Base-by-base conservation (phyloP, 1,139 yeast species). In the Candida neerlandica region DNA sequence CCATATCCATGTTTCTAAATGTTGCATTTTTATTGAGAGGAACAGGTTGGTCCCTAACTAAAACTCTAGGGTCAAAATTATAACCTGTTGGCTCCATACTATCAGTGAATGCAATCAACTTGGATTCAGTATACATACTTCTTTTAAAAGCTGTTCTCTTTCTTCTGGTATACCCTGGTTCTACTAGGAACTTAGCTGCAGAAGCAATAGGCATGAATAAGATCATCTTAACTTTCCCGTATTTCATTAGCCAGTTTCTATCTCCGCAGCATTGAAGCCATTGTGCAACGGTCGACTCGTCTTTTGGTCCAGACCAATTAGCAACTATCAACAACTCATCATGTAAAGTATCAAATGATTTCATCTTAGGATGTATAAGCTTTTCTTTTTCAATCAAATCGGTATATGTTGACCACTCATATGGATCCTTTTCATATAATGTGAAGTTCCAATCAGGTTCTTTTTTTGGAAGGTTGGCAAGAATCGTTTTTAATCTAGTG, bases 221-320 rank as follows among this genome's bases (percentile, higher is more conserved):
- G 15, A 89, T 67, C 85, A 88, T 81, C 51, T 88, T 71, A 1
- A 88, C 90, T 47, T 87, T 73, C 0, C 96, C 96, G 62, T 78
- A 87, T 55, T 75, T 73, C 57, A 85, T 87, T 14, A 89, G 64
- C 97, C 96, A 89, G 59, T 87, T 88, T 45, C 79, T 75, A 62
- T 85, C 78, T 1, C 81, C 83, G 41, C 86, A 71, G 63, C 96
- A 88, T 58, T 78, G 78, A 30, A 88, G 65, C 84, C 92, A 88
- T 67, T 90, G 96, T 44, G 89, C 86, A 35, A 86, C 66, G 23
- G 89, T 73, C 43, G 86, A 81, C 62, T 88, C 96, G 5, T 90
- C 90, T 35, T 60, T 59, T 32, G 64, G 52, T 12, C 78, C 74
- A 0, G 89, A 73, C 44, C 88, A 71, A 61, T 88, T 86, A 1